Conservation (phyloP, 257 asterid genomes). For the Ligustrum vulgare region DNA sequence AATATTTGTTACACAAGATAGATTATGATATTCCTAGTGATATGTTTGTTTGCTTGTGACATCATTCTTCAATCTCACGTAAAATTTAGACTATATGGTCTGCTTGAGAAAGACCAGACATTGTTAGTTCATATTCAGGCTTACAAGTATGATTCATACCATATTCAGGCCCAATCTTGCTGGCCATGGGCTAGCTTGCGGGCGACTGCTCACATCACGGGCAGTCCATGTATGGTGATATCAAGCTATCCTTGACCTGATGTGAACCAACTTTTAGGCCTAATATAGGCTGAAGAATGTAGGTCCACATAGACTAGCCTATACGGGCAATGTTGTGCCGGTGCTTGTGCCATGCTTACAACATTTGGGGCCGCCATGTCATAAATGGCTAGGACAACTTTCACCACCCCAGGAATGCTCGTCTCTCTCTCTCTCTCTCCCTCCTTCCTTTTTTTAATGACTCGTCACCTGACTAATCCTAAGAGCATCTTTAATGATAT, state of each 20-base stretch:
- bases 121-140: background rate
- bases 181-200: too few relatives aligned
- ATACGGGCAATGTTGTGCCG: background rate
- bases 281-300: background rate
- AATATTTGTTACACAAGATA: background rate
- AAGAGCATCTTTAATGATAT: too few relatives aligned
- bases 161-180: too few relatives aligned
- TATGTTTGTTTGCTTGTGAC: background rate
- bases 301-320: background rate
- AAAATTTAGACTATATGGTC: background rate
- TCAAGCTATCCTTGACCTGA: too few relatives aligned
- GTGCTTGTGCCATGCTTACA: background rate
- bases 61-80: background rate
- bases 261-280: background rate
- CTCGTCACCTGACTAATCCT: too few relatives aligned
- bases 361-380: background rate
- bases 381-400: background rate
- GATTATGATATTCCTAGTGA: background rate
- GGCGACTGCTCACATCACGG: too few relatives aligned
- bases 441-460: too few relatives aligned
- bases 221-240: too few relatives aligned
- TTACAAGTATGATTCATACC: too few relatives aligned
- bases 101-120: background rate
- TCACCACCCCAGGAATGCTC: too few relatives aligned
- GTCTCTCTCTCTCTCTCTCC: too few relatives aligned